Evolutionary conservation across 148 eudicot species (phyloP), one percentile per base, ranked within the genome.

Genomic region (Nepenthes mirabilis): DNA sequence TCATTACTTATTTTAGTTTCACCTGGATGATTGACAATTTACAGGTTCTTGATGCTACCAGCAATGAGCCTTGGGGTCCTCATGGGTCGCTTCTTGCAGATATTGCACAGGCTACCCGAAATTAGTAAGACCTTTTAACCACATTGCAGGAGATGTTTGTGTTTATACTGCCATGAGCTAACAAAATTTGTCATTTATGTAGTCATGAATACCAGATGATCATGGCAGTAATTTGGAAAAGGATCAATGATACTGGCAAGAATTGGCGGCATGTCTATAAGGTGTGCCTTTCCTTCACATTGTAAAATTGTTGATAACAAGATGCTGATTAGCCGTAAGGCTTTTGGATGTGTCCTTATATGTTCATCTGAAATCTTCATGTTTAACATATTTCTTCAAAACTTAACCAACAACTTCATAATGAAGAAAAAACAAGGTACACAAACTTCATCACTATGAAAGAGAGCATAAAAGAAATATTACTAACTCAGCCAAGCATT

Each of bases 1-100:
- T 23, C 23, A 23, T 23, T 23, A 23, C 23, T 23, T 23, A 23
- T 23, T 23, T 23, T 23, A 23, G 23, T 1, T 11, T 32, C 32
- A 13, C 55, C 8, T 55, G 36, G 33, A 34, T 9, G 36, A 34
- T 34, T 55, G 10, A 13, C 2, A 33, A 47, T 59, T 40, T 71
- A 62, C 68, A 94, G 97, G 95, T 89, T 81, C 91, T 89, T 63
- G 99, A 94, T 78, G 89, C 99, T 61, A 94, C 99, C 63, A 89
- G 99, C 80, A 94, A 94, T 75, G 99, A 94, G 81, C 83, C 99
- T 45, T 94, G 99, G 95, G 99, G 99, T 65, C 95, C 99, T 63
- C 97, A 89, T 80, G 99, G 95, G 59, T 73, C 97, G 34, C 95
- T 82, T 74, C 97, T 94, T 62, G 87, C 97, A 58, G 82, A 78